Conservation (phyloP, 441 rosid species). For the Iberis amara region DNA sequence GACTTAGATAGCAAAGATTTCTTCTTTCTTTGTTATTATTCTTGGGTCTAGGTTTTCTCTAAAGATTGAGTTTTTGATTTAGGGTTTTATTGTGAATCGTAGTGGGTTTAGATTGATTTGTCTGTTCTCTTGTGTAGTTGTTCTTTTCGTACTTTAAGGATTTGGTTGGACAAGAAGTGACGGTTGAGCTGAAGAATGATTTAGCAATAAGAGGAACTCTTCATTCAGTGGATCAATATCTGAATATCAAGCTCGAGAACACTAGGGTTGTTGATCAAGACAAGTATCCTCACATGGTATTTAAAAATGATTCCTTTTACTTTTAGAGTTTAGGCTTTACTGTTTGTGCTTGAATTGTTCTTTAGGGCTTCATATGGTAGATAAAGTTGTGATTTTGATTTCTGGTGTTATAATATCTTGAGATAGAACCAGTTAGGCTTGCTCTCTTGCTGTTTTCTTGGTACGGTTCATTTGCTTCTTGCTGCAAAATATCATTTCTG, state of each 20-base stretch:
- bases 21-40: too few species aligned
- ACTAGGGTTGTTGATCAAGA: conserved; percentile 98
- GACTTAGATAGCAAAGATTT: too few species aligned
- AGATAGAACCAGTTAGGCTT: neutral
- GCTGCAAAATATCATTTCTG: neutral
- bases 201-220: conserved; percentile 95
- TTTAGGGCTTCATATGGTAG: conserved; percentile 3
- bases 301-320: neutral
- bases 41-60: too few species aligned
- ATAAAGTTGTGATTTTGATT: neutral
- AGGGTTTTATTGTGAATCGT: too few species aligned
- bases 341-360: conserved; percentile 6
- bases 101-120: too few species aligned
- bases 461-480: neutral
- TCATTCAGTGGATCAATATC: conserved; percentile 97
- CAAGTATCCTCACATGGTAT: conserved; percentile 98
- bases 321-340: conserved; percentile 16
- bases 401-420: neutral
- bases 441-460: neutral
- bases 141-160: conserved; percentile 99
- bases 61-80: too few species aligned
- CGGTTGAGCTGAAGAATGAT: conserved; percentile 95
- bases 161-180: conserved; percentile 97
- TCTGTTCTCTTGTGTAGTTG: conserved; percentile 44
- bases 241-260: conserved; percentile 97